A percentile compares a stretch with the other conserved stretches of the same genome.
phyloP scores from a whole-genome alignment of 1,284 basidiomycete species.

The Porphyrellus sp. region DNA sequence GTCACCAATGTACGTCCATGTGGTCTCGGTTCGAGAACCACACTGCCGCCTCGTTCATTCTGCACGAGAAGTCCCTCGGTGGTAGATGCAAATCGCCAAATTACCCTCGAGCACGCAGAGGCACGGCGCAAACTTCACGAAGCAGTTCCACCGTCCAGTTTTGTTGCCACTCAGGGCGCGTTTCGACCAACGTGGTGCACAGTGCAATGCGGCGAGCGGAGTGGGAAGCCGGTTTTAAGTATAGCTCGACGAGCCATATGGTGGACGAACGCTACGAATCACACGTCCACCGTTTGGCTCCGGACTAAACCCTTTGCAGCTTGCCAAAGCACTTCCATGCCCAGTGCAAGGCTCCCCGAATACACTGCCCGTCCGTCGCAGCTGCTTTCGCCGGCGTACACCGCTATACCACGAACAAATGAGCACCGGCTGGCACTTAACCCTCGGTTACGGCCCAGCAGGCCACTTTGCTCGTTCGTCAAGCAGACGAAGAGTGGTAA shows the following conservation, averaged over 20 bases:
- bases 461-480: slow-evolving; percentile 49
- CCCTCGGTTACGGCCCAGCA: slow-evolving; percentile 40
- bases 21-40: not conserved
- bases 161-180: not conserved
- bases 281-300: slow-evolving; percentile 23
- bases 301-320: slow-evolving; percentile 2
- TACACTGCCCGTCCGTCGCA: slow-evolving; percentile 38
- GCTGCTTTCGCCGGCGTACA: slow-evolving; percentile 41
- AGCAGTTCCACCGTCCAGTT: not conserved
- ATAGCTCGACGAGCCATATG: slow-evolving; percentile 35
- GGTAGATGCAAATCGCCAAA: not conserved
- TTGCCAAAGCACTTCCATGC: slow-evolving; percentile 37
- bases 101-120: not conserved
- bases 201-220: slow-evolving; percentile 22
- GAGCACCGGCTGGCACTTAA: slow-evolving; percentile 54
- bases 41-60: not conserved
- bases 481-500: slow-evolving; percentile 59
- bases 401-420: slow-evolving; percentile 44
- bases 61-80: slow-evolving; percentile 2
- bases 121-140: not conserved
- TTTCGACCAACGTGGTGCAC: slow-evolving; percentile 8
- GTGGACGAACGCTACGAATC: slow-evolving; percentile 17
- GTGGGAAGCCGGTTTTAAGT: slow-evolving; percentile 37
- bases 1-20: slow-evolving; percentile 18
- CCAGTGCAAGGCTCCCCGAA: slow-evolving; percentile 43